These are phyloP conservation scores for Cordyceps javanica DNA, from an alignment of 2,329 filamentous ascomycete genomes.

Conservation along the genomic window DNA sequence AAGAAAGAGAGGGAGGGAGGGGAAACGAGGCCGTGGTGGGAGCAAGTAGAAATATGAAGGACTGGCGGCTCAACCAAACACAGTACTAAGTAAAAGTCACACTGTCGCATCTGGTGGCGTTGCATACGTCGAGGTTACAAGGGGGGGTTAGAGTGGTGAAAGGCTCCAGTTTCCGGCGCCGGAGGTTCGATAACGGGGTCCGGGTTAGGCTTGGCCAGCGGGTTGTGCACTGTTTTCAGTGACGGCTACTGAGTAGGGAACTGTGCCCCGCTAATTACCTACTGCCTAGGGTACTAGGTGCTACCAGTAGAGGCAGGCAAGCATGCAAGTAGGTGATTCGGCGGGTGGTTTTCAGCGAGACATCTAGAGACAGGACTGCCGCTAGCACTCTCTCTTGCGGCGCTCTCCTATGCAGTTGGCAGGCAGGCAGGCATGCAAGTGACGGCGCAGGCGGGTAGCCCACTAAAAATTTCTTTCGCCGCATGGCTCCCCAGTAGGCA, in stretches of 20 bases:
- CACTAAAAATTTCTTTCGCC: conserved; percentile 3
- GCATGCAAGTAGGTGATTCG: no score
- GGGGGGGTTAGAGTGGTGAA: not conserved
- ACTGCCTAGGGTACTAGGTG: no score
- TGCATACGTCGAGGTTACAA: conserved; percentile 11
- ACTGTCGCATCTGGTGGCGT: conserved; percentile 14
- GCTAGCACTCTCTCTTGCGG: not conserved
- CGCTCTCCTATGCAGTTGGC: not conserved
- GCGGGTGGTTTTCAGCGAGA: not conserved
- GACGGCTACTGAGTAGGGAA: not conserved
- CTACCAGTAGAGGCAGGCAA: no score
- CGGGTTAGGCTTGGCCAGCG: not conserved
- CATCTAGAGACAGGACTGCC: not conserved
- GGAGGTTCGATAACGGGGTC: conserved; percentile 5
- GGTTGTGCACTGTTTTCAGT: not conserved
- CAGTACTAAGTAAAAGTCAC: conserved; percentile 5
- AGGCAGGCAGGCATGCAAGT: not conserved
- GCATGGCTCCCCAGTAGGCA: no score
- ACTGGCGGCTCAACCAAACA: conserved; percentile 3
- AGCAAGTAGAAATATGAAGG: conserved; percentile 12
- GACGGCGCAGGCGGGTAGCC: not conserved
- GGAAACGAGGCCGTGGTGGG: conserved; percentile 13
- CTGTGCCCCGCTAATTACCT: not conserved
- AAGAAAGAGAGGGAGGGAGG: conserved; percentile 14
- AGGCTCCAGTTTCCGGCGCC: conserved; percentile 9